Evolutionary conservation across 352 stramenopile genomes (phyloP).

Genomic region (Globisporangium heterothallicum): DNA sequence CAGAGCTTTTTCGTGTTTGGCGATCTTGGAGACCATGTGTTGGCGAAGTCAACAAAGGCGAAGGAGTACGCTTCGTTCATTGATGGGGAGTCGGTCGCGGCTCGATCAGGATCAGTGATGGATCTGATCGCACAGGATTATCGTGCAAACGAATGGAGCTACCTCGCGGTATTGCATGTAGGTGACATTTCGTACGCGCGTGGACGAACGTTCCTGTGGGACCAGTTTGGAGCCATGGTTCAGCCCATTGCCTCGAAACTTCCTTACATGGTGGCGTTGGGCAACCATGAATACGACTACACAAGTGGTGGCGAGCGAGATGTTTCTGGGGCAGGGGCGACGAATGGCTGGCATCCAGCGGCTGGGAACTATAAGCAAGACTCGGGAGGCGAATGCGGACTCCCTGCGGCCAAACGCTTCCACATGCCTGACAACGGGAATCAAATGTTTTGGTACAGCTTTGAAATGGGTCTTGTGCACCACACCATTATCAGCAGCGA

Average conservation of each 20-base stretch:
- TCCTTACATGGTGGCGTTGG: slow-evolving; percentile 56
- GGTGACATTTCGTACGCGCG: slow-evolving; percentile 69
- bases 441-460: slow-evolving; percentile 84
- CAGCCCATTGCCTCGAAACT: slow-evolving; percentile 47
- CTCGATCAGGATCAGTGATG: too few species aligned
- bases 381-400: slow-evolving; percentile 53
- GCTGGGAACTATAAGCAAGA: slow-evolving; percentile 64
- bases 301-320: slow-evolving; percentile 42
- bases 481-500: slow-evolving; percentile 89
- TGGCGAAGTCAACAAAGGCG: slow-evolving; percentile 5
- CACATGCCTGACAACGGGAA: slow-evolving; percentile 53
- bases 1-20: slow-evolving; percentile 64
- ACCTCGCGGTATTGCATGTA: slow-evolving; percentile 58
- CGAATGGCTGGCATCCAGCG: slow-evolving; percentile 39
- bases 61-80: too few species aligned
- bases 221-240: slow-evolving; percentile 63
- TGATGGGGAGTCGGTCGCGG: too few species aligned
- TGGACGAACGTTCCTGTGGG: slow-evolving; percentile 54
- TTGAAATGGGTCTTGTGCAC: slow-evolving; percentile 79
- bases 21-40: slow-evolving; percentile 47
- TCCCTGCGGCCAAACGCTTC: slow-evolving; percentile 56
- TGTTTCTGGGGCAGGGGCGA: slow-evolving; percentile 35
- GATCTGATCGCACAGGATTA: slow-evolving; percentile 16
- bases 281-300: slow-evolving; percentile 62
- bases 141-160: slow-evolving; percentile 19